phyloP scores from a whole-genome alignment of 1,284 basidiomycete species.

The Athelia sp. region DNA sequence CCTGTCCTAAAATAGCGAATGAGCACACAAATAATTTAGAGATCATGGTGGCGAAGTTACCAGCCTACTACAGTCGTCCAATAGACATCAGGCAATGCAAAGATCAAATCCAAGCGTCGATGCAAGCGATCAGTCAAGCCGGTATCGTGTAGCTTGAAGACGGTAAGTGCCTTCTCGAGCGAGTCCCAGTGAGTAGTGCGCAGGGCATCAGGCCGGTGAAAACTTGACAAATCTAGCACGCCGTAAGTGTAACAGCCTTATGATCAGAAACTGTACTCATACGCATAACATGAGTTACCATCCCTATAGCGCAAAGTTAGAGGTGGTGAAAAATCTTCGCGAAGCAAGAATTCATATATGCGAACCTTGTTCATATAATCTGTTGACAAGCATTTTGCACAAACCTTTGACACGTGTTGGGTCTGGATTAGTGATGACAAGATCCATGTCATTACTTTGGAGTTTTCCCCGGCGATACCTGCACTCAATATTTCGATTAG shows the following conservation, averaged over 20 bases:
- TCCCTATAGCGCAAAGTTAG: constrained; percentile 29
- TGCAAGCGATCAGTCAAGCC: constrained; percentile 27
- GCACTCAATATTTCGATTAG: neutral
- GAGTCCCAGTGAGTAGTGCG: constrained; percentile 56
- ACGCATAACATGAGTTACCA: constrained; percentile 70
- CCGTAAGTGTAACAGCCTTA: constrained; percentile 2
- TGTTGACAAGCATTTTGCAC: constrained; percentile 43
- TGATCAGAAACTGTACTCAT: constrained; percentile 18
- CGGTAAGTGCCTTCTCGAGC: constrained; percentile 67
- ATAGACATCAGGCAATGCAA: constrained; percentile 61
- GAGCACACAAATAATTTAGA: neutral
- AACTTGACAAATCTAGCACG: constrained; percentile 48
- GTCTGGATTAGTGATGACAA: constrained; percentile 69
- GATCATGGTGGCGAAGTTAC: no score
- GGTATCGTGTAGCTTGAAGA: constrained; percentile 51
- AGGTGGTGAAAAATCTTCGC: neutral
- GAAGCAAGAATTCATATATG: neutral
- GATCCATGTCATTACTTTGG: constrained; percentile 73
- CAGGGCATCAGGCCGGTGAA: constrained; percentile 49
- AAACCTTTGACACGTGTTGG: constrained; percentile 42
- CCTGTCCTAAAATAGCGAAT: constrained; percentile 55
- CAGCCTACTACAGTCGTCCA: constrained; percentile 80
- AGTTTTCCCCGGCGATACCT: constrained; percentile 76
- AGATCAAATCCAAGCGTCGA: constrained; percentile 72
- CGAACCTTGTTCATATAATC: constrained; percentile 48